Evolutionary conservation across 768 basidiomycete species (phyloP), one percentile per base, ranked within the genome.

Genomic region (Pisolithus orientalis): DNA sequence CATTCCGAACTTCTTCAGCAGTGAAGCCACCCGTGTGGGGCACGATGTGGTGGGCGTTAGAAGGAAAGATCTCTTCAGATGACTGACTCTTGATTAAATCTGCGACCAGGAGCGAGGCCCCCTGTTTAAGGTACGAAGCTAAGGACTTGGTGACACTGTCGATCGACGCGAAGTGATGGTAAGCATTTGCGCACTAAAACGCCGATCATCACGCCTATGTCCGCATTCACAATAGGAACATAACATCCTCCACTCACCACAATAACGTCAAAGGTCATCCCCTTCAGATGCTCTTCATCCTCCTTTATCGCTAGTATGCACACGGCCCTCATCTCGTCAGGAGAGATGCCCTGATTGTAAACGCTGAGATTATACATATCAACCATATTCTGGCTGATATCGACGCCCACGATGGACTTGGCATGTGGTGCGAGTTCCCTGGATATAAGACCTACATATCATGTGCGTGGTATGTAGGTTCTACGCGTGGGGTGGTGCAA

Each of bases 321-420:
- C 29, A 87, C 63, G 1, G 84, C 84, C 9, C 72, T 72, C 83
- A 90, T 85, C 60, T 87, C 83, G 47, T 85, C 82, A 1, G 72
- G 66, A 1, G 75, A 59, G 37, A 88, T 78, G 5, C 86, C 85
- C 52, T 88, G 83, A 50, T 84, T 78, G 17, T 53, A 53, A 11
- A 80, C 80, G 21, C 73, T 71, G 48, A 67, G 59, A 65, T 87
- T 88, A 71, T 80, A 91, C 14, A 72, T 66, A 50, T 87, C 81
- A 8, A 90, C 84, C 73, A 83, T 79, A 1, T 68, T 77, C 56
- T 83, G 80, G 67, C 83, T 88, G 61, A 90, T 85, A 61, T 91
- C 90, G 14, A 87, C 80, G 9, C 87, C 89, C 14, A 89, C 67
- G 55, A 90, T 77, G 29, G 72, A 72, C 62, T 80, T 84, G 44